Base-by-base conservation (phyloP, 1,284 basidiomycete genomes). In the Marasmius sp. region DNA sequence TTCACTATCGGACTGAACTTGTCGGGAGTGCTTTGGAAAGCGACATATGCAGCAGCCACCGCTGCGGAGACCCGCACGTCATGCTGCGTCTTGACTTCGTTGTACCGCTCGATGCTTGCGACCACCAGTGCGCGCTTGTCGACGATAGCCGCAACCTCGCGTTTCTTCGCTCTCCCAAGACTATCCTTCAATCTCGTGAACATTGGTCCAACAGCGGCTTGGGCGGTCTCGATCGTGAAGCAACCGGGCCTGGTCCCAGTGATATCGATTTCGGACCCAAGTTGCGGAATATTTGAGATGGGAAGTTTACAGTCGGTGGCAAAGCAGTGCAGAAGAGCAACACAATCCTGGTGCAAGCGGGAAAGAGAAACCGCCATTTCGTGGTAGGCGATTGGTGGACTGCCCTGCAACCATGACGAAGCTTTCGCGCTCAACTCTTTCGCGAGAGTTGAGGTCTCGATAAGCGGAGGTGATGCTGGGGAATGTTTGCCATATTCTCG, bases 1-100 rank as follows among this genome's bases (percentile, higher is more conserved):
- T 97, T 95, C 58, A 99, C 95, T 51, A 99, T 89, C 0, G 93
- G 97, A 67, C 95, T 98, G 65, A 99, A 89, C 79, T 98, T 99
- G 65, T 94, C 87, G 0, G 96, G 95, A 41, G 93, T 88, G 41
- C 86, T 86, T 69, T 85, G 83, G 65, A 97, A 86, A 4, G 93
- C 89, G 18, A 99, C 91, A 65, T 97, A 91, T 0, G 97, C 95
- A 2, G 92, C 91, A 11, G 96, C 94, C 67, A 97, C 91, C 0
- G 93, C 88, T 9, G 97, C 94, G 9, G 88, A 89, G 12, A 98
- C 90, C 57, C 95, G 91, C 18, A 89, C 85, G 68, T 98, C 97
- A 71, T 96, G 88, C 68, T 92, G 89, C 36, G 85, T 85, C 79
- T 98, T 98, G 67, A 92, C 84, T 57, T 92, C 88, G 45, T 85